Evolutionary conservation across 2,329 filamentous ascomycete species (phyloP).

Genomic region (Trichoderma afroharzianum): DNA sequence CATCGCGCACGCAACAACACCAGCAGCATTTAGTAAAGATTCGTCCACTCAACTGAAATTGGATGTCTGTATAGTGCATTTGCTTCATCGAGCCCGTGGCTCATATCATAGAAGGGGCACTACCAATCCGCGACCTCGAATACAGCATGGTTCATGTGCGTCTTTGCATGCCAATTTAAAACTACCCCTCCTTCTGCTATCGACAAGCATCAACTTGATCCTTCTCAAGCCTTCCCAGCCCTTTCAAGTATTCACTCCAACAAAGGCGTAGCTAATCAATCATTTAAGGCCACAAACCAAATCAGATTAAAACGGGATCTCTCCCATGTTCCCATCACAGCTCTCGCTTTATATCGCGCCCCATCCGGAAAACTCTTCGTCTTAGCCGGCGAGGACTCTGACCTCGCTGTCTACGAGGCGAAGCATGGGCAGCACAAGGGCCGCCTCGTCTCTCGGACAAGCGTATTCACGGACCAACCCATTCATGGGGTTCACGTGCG

Average conservation of each 20-base stretch:
- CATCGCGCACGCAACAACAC: not conserved
- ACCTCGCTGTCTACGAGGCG: constrained; percentile 52
- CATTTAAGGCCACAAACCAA: constrained; percentile 11
- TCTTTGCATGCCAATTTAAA: not conserved
- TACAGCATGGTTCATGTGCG: constrained; percentile 6
- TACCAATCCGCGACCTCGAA: too few relatives aligned
- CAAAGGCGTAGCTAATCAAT: not conserved
- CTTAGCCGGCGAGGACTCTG: constrained; percentile 58
- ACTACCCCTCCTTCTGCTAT: constrained; percentile 9
- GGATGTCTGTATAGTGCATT: not conserved
- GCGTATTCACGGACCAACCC: constrained; percentile 63
- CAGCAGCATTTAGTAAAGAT: not conserved
- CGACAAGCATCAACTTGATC: not conserved
- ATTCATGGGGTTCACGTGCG: constrained; percentile 68
- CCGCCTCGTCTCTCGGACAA: constrained; percentile 39
- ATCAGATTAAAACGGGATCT: constrained; percentile 33
- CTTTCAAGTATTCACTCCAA: not conserved
- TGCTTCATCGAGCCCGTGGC: not conserved
- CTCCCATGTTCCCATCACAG: constrained; percentile 55
- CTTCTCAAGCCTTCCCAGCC: not conserved
- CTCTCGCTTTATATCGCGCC: constrained; percentile 49
- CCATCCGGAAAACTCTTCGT: constrained; percentile 38
- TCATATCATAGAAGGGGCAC: not conserved
- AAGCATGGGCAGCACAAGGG: constrained; percentile 28
- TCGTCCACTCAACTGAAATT: not conserved